Base-by-base conservation (phyloP, 2,329 filamentous ascomycete species). In the Aureobasidium uvarum region DNA sequence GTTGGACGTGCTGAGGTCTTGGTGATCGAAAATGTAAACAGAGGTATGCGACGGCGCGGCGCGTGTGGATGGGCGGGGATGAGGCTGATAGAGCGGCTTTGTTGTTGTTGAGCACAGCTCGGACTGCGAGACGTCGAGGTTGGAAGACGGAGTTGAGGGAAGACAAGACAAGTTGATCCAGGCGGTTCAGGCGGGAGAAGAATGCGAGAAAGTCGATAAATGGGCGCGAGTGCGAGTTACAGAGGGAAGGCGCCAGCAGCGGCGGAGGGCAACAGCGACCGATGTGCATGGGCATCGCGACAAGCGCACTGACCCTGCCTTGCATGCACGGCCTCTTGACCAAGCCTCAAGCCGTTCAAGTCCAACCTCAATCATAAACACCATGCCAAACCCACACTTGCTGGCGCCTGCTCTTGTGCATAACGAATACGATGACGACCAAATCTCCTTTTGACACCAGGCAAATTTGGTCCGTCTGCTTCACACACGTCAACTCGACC, bases 11-110 rank as follows among this genome's bases (percentile, higher is more conserved):
- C 25, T 41, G 31, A 51, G 45, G 45, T 31, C 20, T 31, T 25
- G 18, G 38, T 52, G 25, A n/a, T 41, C 31, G 36, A 20, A 63
- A 45, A 63, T 52, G 60, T 63, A 63, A 63, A 63, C 60, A 63
- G 48, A 41, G 56, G 56, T 46, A 45, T 58, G 54, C 54, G 54
- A 38, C 52, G 36, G 54, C 25, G 38, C 54, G 54, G 38, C 39
- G 38, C 38, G 54, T 18, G 54, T 28, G 52, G 11, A 45, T 39
- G 36, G 13, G 33, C 20, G 54, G 39, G 39, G 54, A 58, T 45
- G 54, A 55, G 52, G 52, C 36, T 55, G 52, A 55, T 58, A 13
- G 39, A 45, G 38, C 54, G 39, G 25, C 23, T 58, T 58, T 58
- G 54, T 43, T 43, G 54, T 28, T 36, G 23, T 23, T 36, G 36